phyloP scores from a whole-genome alignment of 2,329 filamentous ascomycete genomes.

The Moelleriella libera region DNA sequence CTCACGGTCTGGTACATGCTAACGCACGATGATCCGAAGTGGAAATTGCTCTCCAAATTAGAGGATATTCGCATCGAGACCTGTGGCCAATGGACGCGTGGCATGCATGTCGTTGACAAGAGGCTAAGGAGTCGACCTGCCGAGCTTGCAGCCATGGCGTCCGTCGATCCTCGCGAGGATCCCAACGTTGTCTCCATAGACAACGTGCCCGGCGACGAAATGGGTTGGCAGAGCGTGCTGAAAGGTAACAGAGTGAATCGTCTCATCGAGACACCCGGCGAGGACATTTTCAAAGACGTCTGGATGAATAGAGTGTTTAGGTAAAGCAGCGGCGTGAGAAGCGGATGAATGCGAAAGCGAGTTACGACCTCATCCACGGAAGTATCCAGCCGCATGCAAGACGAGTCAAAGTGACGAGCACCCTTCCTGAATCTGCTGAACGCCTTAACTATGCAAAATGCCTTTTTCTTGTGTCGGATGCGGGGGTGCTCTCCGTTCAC shows the following conservation, averaged over 20 bases:
- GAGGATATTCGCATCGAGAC: conserved; percentile 89
- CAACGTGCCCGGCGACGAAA: conserved; percentile 54
- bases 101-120: conserved; percentile 76
- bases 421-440: too few relatives aligned
- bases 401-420: too few relatives aligned
- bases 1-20: conserved; percentile 69
- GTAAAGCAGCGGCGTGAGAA: conserved; percentile 2
- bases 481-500: too few relatives aligned
- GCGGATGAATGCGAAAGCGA: too few relatives aligned
- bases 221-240: conserved; percentile 57
- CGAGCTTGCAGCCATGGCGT: conserved; percentile 22
- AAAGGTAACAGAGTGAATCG: conserved; percentile 72
- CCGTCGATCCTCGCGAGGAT: conserved; percentile 25
- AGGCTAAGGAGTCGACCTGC: conserved; percentile 43
- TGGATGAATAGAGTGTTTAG: conserved; percentile 54
- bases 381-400: too few relatives aligned
- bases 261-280: conserved; percentile 56
- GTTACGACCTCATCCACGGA: too few relatives aligned
- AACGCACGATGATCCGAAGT: conserved; percentile 41
- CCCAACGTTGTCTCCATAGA: conserved; percentile 24
- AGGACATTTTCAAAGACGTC: conserved; percentile 49
- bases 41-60: conserved; percentile 40
- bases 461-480: too few relatives aligned
- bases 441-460: too few relatives aligned
- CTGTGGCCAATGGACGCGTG: conserved; percentile 82